Evolutionary conservation across 2,329 filamentous ascomycete species (phyloP).

Genomic region (Alternaria viburni): DNA sequence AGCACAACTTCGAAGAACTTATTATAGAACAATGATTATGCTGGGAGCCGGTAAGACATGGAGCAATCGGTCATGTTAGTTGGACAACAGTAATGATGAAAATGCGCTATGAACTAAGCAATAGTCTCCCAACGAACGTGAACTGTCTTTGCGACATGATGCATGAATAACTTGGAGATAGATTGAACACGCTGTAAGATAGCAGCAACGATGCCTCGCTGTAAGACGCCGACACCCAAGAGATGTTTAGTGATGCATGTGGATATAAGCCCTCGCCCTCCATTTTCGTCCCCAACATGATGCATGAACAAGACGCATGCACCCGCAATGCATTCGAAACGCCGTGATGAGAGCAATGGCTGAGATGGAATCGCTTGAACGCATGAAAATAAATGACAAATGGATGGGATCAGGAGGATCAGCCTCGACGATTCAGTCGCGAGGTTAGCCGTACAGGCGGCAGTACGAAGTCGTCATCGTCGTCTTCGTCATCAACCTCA

Average conservation of each 20-base stretch:
- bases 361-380: slow-evolving; percentile 36
- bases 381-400: slow-evolving; percentile 22
- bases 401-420: slow-evolving; percentile 1
- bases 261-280: not conserved
- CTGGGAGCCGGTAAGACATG: not conserved
- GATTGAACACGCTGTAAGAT: not conserved
- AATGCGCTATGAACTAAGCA: not conserved
- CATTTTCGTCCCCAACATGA: slow-evolving; percentile 8
- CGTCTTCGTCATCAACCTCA: slow-evolving; percentile 46
- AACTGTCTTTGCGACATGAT: not conserved
- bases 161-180: not conserved
- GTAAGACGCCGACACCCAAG: not conserved
- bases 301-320: not conserved
- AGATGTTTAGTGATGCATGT: not conserved
- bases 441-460: slow-evolving; percentile 47
- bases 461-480: slow-evolving; percentile 44
- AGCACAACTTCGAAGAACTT: not conserved
- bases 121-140: not conserved
- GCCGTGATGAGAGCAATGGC: slow-evolving; percentile 13
- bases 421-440: slow-evolving; percentile 26
- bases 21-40: not conserved
- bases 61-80: not conserved
- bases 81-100: not conserved
- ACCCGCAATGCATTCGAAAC: slow-evolving; percentile 10
- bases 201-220: not conserved